Conservation (phyloP, 176 grass and related monocot genomes). For the Elymus sibiricus region DNA sequence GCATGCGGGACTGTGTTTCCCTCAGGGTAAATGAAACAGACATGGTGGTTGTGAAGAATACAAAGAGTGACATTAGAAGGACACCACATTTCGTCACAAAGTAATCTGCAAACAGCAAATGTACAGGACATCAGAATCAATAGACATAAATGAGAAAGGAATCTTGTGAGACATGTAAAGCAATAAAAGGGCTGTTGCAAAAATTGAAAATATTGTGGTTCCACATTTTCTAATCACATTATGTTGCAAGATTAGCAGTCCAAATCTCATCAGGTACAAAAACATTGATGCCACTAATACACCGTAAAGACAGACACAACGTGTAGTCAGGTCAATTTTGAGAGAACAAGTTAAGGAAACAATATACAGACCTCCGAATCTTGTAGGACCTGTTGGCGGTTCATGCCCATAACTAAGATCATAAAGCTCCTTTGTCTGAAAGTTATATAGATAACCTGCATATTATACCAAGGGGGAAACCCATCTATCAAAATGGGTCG, state of each 20-base stretch:
- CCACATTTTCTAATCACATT: conserved; percentile 8
- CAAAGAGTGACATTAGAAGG: conserved; percentile 98
- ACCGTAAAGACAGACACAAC: not conserved
- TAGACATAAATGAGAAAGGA: conserved; percentile 13
- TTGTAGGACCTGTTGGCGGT: conserved; percentile 66
- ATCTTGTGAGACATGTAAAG: conserved; percentile 10
- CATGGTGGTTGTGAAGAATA: conserved; percentile 99
- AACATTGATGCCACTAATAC: not conserved
- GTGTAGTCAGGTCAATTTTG: not conserved
- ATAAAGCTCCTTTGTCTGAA: conserved; percentile 98
- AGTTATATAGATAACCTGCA: conserved; percentile 98
- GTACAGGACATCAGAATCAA: conserved; percentile 27
- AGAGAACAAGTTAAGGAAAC: conserved; percentile 15
- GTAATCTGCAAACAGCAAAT: conserved; percentile 69
- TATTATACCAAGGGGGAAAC: conserved; percentile 12
- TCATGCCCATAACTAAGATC: conserved; percentile 97
- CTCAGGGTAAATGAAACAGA: conserved; percentile 99
- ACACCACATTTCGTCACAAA: conserved; percentile 96
- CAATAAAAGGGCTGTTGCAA: not conserved
- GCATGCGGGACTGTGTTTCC: conserved; percentile 98
- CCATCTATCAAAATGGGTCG: not conserved
- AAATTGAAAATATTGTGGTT: conserved; percentile 1
- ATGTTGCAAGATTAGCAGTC: not conserved
- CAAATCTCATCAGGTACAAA: not conserved
- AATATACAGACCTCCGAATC: conserved; percentile 83